phyloP scores from a whole-genome alignment of 1,139 yeast genomes.

The Meyerozyma guilliermondii region DNA sequence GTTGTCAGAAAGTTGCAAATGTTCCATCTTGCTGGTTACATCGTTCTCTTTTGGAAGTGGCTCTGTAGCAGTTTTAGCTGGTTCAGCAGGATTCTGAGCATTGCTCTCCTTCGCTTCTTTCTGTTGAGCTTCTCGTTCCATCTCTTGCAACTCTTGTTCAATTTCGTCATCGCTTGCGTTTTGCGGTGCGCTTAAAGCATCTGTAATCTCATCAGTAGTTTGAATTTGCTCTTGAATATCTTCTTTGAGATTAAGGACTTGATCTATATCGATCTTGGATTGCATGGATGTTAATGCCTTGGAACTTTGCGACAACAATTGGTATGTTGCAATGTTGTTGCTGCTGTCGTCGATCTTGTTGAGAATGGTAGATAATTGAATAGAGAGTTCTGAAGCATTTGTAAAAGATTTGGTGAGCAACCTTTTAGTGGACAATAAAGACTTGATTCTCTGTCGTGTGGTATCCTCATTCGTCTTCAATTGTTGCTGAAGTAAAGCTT shows the following conservation, averaged over 20 bases:
- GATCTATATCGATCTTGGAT: slow-evolving; percentile 5
- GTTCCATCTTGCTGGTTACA: background rate
- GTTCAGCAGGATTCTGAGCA: background rate
- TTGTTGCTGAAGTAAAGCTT: slow-evolving; percentile 3
- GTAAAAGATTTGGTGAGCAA: slow-evolving; percentile 4
- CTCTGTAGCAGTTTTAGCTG: background rate
- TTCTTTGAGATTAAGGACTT: slow-evolving; percentile 2
- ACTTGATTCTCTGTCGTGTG: background rate
- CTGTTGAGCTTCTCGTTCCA: background rate
- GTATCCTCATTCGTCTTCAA: slow-evolving; percentile 5
- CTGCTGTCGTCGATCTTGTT: slow-evolving; percentile 19
- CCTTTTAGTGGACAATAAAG: slow-evolving; percentile 6
- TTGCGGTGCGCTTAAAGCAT: slow-evolving; percentile 8
- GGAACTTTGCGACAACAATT: slow-evolving; percentile 7
- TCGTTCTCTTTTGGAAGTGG: background rate
- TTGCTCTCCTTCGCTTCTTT: background rate
- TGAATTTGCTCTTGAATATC: background rate
- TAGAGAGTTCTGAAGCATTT: slow-evolving; percentile 4
- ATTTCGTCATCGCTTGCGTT: background rate
- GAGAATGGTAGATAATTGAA: slow-evolving; percentile 5
- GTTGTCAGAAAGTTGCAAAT: background rate
- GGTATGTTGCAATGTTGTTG: slow-evolving; percentile 10
- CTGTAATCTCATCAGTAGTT: background rate
- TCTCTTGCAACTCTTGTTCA: background rate
- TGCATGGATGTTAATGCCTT: slow-evolving; percentile 7